Evolutionary conservation across 768 basidiomycete genomes (phyloP).

Genomic region (Pluteus cervinus): DNA sequence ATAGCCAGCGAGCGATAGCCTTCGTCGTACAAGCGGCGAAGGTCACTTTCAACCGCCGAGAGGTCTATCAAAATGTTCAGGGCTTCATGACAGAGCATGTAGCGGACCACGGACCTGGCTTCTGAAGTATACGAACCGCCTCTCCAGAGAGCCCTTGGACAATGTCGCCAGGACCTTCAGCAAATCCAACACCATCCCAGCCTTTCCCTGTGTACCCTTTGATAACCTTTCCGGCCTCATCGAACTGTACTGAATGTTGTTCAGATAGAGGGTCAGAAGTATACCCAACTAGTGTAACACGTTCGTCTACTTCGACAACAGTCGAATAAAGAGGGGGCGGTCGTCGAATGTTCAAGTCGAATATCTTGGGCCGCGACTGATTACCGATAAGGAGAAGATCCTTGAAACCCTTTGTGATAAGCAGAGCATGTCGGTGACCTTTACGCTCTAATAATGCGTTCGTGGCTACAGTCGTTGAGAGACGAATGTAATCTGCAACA

Average conservation of each 20-base stretch:
- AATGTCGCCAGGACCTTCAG: constrained; percentile 76
- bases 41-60: constrained; percentile 45
- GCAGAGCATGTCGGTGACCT: constrained; percentile 84
- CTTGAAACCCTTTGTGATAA: constrained; percentile 89
- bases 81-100: background rate
- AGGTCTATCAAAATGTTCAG: constrained; percentile 36
- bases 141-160: constrained; percentile 84
- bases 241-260: constrained; percentile 71
- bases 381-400: constrained; percentile 93
- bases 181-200: constrained; percentile 63
- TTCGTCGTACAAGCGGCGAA: constrained; percentile 66
- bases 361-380: constrained; percentile 91
- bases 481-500: constrained; percentile 73
- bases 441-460: constrained; percentile 95
- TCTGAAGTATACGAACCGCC: constrained; percentile 76
- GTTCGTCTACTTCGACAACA: constrained; percentile 79
- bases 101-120: constrained; percentile 45
- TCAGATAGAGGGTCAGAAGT: constrained; percentile 83
- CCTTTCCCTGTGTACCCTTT: constrained; percentile 73
- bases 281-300: constrained; percentile 91
- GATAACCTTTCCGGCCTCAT: constrained; percentile 58
- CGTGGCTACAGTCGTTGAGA: constrained; percentile 94
- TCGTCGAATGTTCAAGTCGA: constrained; percentile 87
- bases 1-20: constrained; percentile 89
- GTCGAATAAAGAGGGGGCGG: constrained; percentile 69